Evolutionary conservation across 768 basidiomycete genomes (phyloP).

Genomic region (Hericium erinaceus): DNA sequence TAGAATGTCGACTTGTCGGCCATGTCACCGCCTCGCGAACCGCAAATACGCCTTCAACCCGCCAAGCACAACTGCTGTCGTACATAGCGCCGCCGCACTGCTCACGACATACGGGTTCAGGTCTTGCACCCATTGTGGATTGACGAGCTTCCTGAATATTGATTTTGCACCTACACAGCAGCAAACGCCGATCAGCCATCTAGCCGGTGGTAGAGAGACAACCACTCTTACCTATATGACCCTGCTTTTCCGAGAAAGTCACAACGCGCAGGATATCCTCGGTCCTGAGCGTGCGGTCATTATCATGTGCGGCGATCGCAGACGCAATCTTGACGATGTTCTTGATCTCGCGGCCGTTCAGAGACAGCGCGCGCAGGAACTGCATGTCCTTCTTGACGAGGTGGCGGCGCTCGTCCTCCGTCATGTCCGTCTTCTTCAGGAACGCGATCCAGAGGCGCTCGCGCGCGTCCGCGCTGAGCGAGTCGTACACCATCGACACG

Average conservation of each 20-base stretch:
- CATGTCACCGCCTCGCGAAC: no score
- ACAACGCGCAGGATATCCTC: background rate
- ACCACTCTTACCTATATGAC: background rate
- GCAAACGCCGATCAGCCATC: no score
- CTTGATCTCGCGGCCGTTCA: conserved; percentile 20
- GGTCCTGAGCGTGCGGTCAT: background rate
- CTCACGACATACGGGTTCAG: no score
- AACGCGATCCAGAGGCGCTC: conserved; percentile 15
- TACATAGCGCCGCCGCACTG: no score
- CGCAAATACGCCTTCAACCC: no score
- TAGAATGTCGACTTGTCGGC: no score
- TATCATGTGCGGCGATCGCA: conserved; percentile 9
- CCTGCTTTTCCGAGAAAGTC: background rate
- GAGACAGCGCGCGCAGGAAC: conserved; percentile 3
- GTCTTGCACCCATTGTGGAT: no score
- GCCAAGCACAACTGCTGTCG: no score
- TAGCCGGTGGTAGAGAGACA: no score
- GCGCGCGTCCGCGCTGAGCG: conserved; percentile 12
- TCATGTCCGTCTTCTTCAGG: conserved; percentile 10
- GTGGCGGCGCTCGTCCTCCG: background rate
- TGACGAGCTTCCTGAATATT: no score
- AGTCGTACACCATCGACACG: conserved; percentile 17
- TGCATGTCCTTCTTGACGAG: conserved; percentile 5
- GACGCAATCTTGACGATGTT: conserved; percentile 18
- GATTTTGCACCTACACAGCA: no score